Evolutionary conservation across 345 rosid species (phyloP).

Genomic region (Eucalyptus marginata): DNA sequence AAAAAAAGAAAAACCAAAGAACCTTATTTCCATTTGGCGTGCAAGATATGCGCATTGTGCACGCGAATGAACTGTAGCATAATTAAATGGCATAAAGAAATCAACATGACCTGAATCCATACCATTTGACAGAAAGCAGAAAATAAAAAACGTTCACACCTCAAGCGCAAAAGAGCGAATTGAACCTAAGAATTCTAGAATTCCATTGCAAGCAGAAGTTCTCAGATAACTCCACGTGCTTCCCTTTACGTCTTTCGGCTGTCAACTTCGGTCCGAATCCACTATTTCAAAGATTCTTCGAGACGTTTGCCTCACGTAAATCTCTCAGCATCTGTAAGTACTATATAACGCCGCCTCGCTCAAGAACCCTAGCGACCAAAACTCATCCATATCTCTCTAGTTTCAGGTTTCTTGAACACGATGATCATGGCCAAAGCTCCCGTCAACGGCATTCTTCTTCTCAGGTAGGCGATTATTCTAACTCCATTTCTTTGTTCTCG

Average conservation of each 20-base stretch:
- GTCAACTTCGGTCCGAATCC: not conserved
- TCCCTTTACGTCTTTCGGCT: not conserved
- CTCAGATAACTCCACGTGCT: not conserved
- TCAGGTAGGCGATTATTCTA: not conserved
- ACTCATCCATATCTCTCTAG: not conserved
- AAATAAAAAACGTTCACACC: not conserved
- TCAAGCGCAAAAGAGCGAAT: not conserved
- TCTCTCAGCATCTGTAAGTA: not conserved
- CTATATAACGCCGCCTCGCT: not conserved
- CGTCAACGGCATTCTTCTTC: not conserved
- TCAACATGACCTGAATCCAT: not conserved
- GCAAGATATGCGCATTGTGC: not conserved
- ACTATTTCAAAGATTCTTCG: not conserved
- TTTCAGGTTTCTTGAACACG: not conserved
- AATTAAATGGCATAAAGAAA: not conserved
- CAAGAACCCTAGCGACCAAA: not conserved
- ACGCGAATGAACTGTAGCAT: not conserved
- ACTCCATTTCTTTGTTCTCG: not conserved
- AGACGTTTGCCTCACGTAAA: not conserved
- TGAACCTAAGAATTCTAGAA: not conserved
- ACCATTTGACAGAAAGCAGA: not conserved
- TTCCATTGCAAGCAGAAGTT: not conserved
- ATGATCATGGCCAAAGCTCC: not conserved
- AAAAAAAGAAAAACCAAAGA: not conserved
- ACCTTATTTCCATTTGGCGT: not conserved